phyloP scores from a whole-genome alignment of 108 stramenopile species.

The Nitzschia inconspicua region DNA sequence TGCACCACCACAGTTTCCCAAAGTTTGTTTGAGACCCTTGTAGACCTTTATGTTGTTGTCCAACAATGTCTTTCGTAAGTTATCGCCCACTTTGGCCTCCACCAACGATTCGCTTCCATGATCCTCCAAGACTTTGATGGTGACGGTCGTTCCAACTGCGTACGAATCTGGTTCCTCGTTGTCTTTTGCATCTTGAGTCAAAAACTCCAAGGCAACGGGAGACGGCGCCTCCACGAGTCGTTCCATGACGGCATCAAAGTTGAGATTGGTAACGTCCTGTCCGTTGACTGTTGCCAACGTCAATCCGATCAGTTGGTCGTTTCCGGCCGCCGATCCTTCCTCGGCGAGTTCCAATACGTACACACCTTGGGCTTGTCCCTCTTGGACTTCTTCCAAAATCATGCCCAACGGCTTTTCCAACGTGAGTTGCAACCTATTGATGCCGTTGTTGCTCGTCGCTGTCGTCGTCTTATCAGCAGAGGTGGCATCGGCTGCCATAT shows the following conservation, averaged over 20 bases:
- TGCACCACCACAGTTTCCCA: slow-evolving; percentile 77
- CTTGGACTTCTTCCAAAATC: slow-evolving; percentile 72
- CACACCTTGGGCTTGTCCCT: slow-evolving; percentile 52
- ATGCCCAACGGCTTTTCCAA: slow-evolving; percentile 72
- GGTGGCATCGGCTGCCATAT: background rate
- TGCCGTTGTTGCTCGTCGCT: too few relatives aligned
- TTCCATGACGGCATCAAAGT: slow-evolving; percentile 77
- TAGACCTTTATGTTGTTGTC: slow-evolving; percentile 75
- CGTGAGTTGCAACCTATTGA: slow-evolving; percentile 1
- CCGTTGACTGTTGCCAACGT: slow-evolving; percentile 49
- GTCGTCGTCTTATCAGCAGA: background rate
- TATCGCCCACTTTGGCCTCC: slow-evolving; percentile 76
- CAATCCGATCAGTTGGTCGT: slow-evolving; percentile 34
- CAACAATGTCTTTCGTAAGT: slow-evolving; percentile 57
- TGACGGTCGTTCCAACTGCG: slow-evolving; percentile 52
- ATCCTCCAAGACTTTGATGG: slow-evolving; percentile 60
- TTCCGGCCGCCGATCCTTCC: slow-evolving; percentile 50
- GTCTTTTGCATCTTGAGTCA: slow-evolving; percentile 1
- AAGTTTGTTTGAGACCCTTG: slow-evolving; percentile 49
- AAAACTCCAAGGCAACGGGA: slow-evolving; percentile 51
- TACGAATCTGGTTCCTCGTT: slow-evolving; percentile 22
- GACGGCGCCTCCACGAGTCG: slow-evolving; percentile 60
- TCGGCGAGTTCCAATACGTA: slow-evolving; percentile 55
- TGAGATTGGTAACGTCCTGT: slow-evolving; percentile 43
- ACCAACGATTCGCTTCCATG: slow-evolving; percentile 44